These are phyloP conservation scores for Podila verticillata DNA, from an alignment of 192 early-diverging fungal genomes.

Conservation along the genomic window DNA sequence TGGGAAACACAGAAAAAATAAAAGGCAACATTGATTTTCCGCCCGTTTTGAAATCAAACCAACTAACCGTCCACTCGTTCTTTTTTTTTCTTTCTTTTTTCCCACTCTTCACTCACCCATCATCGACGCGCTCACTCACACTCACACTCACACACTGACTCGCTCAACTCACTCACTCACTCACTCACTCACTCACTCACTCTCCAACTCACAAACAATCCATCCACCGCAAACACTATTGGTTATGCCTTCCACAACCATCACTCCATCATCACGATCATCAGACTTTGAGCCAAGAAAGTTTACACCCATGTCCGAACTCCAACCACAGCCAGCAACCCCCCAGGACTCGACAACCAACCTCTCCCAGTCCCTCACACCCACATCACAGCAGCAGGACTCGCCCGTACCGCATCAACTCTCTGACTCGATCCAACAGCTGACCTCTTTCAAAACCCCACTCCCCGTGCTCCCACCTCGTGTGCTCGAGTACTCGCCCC, in stretches of 20 bases:
- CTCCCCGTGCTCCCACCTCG: constrained; percentile 39
- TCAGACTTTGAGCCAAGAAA: constrained; percentile 51
- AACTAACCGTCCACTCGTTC: background rate
- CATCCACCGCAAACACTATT: background rate
- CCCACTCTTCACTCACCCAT: background rate
- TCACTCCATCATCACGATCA: background rate
- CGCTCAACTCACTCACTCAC: background rate
- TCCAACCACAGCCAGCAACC: constrained; percentile 11
- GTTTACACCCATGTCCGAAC: constrained; percentile 42
- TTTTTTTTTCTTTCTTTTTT: constrained; percentile 17
- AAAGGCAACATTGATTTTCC: no score
- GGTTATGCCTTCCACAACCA: background rate
- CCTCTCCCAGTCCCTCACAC: constrained; percentile 6
- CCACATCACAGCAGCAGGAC: background rate
- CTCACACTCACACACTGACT: background rate
- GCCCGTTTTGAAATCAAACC: background rate
- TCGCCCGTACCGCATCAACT: constrained; percentile 1
- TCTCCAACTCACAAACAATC: background rate
- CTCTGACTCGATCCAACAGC: constrained; percentile 9
- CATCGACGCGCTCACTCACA: background rate
- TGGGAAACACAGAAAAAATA: no score
- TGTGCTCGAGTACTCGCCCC: constrained; percentile 55
- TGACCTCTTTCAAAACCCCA: constrained; percentile 4
- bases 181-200: background rate
- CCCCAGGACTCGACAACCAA: constrained; percentile 7